Evolutionary conservation across 2,329 filamentous ascomycete species (phyloP).

Genomic region (Fusarium secorum): DNA sequence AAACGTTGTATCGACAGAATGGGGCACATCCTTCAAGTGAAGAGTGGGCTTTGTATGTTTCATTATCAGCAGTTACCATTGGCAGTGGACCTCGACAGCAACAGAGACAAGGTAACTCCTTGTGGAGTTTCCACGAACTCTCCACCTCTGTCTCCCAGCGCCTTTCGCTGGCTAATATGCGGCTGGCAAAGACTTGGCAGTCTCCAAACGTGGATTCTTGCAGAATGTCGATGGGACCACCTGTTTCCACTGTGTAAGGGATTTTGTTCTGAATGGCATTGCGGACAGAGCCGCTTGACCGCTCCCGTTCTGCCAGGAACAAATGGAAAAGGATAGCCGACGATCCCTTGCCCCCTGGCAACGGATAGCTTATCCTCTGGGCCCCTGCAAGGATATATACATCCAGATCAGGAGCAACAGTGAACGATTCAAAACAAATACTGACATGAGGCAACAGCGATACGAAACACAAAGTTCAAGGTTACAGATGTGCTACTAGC

Average conservation of each 20-base stretch:
- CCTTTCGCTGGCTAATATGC: slow-evolving; percentile 20
- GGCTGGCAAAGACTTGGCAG: slow-evolving; percentile 24
- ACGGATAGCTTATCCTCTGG: slow-evolving; percentile 23
- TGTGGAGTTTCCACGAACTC: slow-evolving; percentile 33
- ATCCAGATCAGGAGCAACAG: not conserved
- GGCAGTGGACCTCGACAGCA: slow-evolving; percentile 29
- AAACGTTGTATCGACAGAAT: slow-evolving; percentile 6
- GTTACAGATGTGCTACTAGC: slow-evolving; percentile 90
- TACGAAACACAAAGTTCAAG: slow-evolving; percentile 97
- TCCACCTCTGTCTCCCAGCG: slow-evolving; percentile 32
- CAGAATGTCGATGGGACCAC: slow-evolving; percentile 33
- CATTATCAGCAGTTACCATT: slow-evolving; percentile 15
- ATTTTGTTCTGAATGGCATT: slow-evolving; percentile 4
- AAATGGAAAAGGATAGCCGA: slow-evolving; percentile 18
- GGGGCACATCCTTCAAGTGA: slow-evolving; percentile 29
- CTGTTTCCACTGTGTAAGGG: slow-evolving; percentile 22
- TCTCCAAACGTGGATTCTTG: slow-evolving; percentile 17
- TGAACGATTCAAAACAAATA: slow-evolving; percentile 8
- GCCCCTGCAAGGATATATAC: slow-evolving; percentile 20
- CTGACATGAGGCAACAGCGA: slow-evolving; percentile 64
- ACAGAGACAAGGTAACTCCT: slow-evolving; percentile 21
- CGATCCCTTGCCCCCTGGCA: slow-evolving; percentile 30
- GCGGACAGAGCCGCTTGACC: slow-evolving; percentile 33
- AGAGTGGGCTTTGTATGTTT: slow-evolving; percentile 21
- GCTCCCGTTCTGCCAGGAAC: slow-evolving; percentile 20